Conservation (phyloP, 2,329 filamentous ascomycete species). For the Colletotrichum filicis region DNA sequence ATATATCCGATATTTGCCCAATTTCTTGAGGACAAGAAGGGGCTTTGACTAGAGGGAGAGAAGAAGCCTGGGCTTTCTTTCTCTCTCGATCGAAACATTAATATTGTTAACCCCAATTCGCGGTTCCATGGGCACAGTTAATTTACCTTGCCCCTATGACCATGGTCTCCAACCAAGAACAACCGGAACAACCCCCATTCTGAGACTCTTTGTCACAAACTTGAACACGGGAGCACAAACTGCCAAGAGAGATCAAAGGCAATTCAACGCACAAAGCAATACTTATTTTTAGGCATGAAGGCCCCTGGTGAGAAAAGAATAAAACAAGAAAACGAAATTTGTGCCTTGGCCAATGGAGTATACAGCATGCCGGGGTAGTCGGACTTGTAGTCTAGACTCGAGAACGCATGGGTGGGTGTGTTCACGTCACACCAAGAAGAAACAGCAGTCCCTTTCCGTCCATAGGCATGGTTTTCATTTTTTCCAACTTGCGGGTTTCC, state of each 20-base stretch:
- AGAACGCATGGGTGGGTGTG: too few species aligned
- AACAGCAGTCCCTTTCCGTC: too few species aligned
- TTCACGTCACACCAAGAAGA: too few species aligned
- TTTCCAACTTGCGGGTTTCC: too few species aligned
- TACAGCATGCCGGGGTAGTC: too few species aligned
- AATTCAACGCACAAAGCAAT: background rate
- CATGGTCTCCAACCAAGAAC: background rate
- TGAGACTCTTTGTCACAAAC: background rate
- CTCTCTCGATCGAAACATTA: background rate
- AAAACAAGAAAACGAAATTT: too few species aligned
- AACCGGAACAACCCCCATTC: background rate
- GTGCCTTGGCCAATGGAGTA: too few species aligned
- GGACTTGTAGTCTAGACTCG: too few species aligned
- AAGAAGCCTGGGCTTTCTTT: background rate
- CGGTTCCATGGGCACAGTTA: background rate
- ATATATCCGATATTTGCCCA: conserved; percentile 28
- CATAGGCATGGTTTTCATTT: too few species aligned
- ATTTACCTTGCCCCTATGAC: background rate
- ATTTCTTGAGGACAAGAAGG: background rate
- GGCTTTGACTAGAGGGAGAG: background rate
- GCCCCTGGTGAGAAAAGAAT: too few species aligned
- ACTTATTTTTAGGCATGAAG: background rate
- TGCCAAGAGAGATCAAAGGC: background rate
- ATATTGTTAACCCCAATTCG: background rate
- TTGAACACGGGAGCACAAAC: background rate